A percentile compares a stretch with the other conserved stretches of the same genome.
These are phyloP conservation scores for Suhomyces vadensis DNA, from an alignment of 805 yeast species.

Conservation along the genomic window DNA sequence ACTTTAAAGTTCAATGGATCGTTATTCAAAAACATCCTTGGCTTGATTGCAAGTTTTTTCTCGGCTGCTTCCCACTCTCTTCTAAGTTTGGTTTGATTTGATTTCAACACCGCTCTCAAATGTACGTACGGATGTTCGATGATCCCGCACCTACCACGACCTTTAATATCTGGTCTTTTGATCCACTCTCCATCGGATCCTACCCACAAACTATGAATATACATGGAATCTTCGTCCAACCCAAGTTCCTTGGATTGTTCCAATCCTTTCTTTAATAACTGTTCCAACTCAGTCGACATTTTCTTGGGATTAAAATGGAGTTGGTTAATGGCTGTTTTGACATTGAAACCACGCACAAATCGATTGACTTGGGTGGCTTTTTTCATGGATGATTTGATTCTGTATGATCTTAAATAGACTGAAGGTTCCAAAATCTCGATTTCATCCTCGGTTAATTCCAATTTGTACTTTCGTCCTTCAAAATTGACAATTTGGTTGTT, in stretches of 20 bases:
- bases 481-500: conserved; percentile 52
- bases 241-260: conserved; percentile 65
- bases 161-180: conserved; percentile 77
- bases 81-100: conserved; percentile 63
- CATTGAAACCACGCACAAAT: conserved; percentile 68
- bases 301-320: conserved; percentile 84
- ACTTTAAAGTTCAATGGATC: conserved; percentile 46
- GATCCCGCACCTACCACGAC: conserved; percentile 87
- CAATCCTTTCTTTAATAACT: conserved; percentile 69
- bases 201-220: conserved; percentile 82
- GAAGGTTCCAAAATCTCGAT: conserved; percentile 84
- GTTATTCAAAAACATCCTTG: conserved; percentile 49
- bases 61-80: conserved; percentile 57
- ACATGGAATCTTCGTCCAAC: conserved; percentile 59
- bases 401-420: conserved; percentile 73
- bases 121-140: conserved; percentile 77
- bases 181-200: conserved; percentile 83
- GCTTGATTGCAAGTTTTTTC: conserved; percentile 50
- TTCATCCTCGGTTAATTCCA: conserved; percentile 62
- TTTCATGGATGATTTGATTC: conserved; percentile 86
- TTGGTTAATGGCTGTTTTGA: conserved; percentile 84
- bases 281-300: conserved; percentile 76
- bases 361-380: conserved; percentile 81
- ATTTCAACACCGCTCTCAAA: conserved; percentile 72
- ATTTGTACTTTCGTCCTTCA: conserved; percentile 50